Evolutionary conservation across 257 asterid species (phyloP).

Genomic region (Linderniella brevidens): DNA sequence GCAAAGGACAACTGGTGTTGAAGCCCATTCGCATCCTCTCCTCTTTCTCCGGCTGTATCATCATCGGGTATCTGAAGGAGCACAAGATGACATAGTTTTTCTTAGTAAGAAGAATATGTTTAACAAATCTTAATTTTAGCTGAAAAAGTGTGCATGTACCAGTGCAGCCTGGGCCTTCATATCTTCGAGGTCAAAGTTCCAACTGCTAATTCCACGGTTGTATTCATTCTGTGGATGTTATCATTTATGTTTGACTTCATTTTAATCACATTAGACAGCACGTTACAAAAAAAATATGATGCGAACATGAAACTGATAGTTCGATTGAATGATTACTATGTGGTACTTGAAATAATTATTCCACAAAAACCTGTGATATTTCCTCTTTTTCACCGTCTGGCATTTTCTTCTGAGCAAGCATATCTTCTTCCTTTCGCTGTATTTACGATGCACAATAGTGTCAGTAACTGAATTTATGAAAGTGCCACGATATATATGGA

Average conservation of each 20-base stretch:
- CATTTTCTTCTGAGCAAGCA: constrained; percentile 96
- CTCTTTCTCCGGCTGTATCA: constrained; percentile 45
- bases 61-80: constrained; percentile 62
- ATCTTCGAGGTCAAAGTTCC: constrained; percentile 72
- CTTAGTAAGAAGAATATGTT: not conserved
- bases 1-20: constrained; percentile 56
- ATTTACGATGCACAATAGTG: too few species aligned
- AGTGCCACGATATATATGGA: too few species aligned
- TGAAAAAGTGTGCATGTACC: constrained; percentile 24
- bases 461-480: too few species aligned
- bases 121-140: not conserved
- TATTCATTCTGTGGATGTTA: constrained; percentile 39
- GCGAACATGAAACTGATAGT: too few species aligned
- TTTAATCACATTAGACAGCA: not conserved
- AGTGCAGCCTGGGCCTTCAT: constrained; percentile 74
- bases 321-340: too few species aligned
- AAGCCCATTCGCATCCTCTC: constrained; percentile 31
- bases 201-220: constrained; percentile 69
- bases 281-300: too few species aligned
- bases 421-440: constrained; percentile 80
- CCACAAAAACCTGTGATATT: constrained; percentile 62
- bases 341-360: too few species aligned
- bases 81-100: constrained; percentile 7
- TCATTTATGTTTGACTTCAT: not conserved
- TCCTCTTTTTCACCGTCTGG: constrained; percentile 91